Evolutionary conservation across 129 eudicot species (phyloP).

Genomic region (Mikania micrantha): DNA sequence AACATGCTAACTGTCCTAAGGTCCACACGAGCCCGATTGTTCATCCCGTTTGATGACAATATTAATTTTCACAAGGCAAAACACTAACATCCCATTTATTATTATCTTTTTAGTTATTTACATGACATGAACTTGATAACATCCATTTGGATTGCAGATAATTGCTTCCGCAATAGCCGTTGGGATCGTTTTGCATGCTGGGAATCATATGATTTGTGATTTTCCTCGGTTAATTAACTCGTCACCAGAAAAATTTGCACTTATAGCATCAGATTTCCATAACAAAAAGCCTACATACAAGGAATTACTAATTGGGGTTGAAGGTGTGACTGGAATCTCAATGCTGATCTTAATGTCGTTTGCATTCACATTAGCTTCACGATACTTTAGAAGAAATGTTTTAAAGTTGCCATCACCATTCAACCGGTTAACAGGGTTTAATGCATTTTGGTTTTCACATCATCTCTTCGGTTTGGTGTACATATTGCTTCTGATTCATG

Average conservation of each 20-base stretch:
- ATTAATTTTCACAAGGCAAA: slow-evolving; percentile 87
- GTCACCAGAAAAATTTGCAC: slow-evolving; percentile 57
- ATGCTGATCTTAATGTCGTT: slow-evolving; percentile 73
- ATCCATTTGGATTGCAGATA: slow-evolving; percentile 37
- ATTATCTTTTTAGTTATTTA: background rate
- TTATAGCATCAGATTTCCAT: slow-evolving; percentile 70
- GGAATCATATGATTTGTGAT: slow-evolving; percentile 78
- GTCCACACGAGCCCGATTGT: slow-evolving; percentile 67
- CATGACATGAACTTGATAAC: background rate
- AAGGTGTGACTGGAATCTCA: slow-evolving; percentile 67
- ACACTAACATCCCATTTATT: background rate
- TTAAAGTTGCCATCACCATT: slow-evolving; percentile 85
- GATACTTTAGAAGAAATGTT: slow-evolving; percentile 50
- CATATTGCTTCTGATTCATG: slow-evolving; percentile 69
- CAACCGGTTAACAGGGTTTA: slow-evolving; percentile 81
- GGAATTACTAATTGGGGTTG: slow-evolving; percentile 46
- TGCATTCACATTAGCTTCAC: slow-evolving; percentile 77
- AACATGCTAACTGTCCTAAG: slow-evolving; percentile 70
- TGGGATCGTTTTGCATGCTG: slow-evolving; percentile 69
- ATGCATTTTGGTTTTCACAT: slow-evolving; percentile 98
- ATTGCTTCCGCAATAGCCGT: slow-evolving; percentile 78
- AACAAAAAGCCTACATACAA: slow-evolving; percentile 53
- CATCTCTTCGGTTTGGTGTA: slow-evolving; percentile 83
- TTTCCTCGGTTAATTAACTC: slow-evolving; percentile 75
- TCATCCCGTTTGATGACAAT: slow-evolving; percentile 85